phyloP scores from a whole-genome alignment of 2,329 filamentous ascomycete species.

The Scedosporium boydii region DNA sequence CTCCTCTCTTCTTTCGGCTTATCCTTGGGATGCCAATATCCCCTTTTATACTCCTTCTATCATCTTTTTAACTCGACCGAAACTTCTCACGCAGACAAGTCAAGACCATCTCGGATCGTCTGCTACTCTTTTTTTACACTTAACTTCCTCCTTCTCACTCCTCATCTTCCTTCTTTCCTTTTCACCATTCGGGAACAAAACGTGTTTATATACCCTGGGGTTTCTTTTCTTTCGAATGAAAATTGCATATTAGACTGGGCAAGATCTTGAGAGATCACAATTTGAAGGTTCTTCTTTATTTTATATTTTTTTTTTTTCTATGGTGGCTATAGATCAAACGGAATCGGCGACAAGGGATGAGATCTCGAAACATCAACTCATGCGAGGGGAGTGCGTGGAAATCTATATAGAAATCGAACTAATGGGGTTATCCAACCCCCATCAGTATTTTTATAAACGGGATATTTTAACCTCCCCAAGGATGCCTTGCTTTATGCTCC shows the following conservation, averaged over 20 bases:
- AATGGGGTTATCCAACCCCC: too few relatives aligned
- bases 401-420: too few relatives aligned
- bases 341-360: too few relatives aligned
- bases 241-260: neutral
- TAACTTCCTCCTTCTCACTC: neutral
- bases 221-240: constrained; percentile 4
- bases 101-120: neutral
- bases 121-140: neutral
- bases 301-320: neutral
- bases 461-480: too few relatives aligned
- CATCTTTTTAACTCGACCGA: neutral
- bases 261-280: neutral
- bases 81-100: too few relatives aligned
- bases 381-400: too few relatives aligned
- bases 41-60: neutral
- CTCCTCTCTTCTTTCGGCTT: neutral
- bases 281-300: neutral
- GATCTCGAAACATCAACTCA: too few relatives aligned
- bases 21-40: neutral
- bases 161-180: neutral
- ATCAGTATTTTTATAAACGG: too few relatives aligned
- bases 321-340: neutral
- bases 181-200: neutral
- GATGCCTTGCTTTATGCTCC: too few relatives aligned
- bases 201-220: constrained; percentile 1